These are phyloP conservation scores for Globisporangium uncinulatum DNA, from an alignment of 352 stramenopile species.

Conservation along the genomic window DNA sequence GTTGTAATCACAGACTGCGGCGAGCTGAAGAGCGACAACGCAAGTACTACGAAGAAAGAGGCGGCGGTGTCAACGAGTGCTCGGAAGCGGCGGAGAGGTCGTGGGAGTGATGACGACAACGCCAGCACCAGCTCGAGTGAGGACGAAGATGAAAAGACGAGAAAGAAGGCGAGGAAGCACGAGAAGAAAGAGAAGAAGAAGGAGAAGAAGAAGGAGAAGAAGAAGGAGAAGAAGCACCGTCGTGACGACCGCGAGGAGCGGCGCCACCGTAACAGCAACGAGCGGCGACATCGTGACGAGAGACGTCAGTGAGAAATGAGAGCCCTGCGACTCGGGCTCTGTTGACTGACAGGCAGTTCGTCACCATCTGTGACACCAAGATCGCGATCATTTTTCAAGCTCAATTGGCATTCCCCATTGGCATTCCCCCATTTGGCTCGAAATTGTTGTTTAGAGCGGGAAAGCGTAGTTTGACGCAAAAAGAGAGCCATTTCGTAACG, in stretches of 20 bases:
- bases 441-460: too few species aligned
- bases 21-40: slow-evolving; percentile 27
- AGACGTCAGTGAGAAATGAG: not conserved
- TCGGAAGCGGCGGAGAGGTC: not conserved
- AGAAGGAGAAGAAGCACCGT: slow-evolving; percentile 28
- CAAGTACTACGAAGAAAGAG: not conserved
- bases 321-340: not conserved
- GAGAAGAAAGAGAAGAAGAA: slow-evolving; percentile 31
- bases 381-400: too few species aligned
- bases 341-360: too few species aligned
- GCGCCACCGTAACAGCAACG: slow-evolving; percentile 3
- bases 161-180: slow-evolving; percentile 23
- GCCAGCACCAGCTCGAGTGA: slow-evolving; percentile 1
- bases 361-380: too few species aligned
- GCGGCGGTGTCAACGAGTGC: not conserved
- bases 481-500: not conserved
- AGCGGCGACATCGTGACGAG: too few species aligned
- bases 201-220: slow-evolving; percentile 26
- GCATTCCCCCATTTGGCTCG: too few species aligned
- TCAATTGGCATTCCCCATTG: too few species aligned
- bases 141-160: slow-evolving; percentile 14
- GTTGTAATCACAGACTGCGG: slow-evolving; percentile 96
- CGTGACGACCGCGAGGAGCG: slow-evolving; percentile 15
- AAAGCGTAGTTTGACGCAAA: too few species aligned
- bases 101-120: slow-evolving; percentile 4